phyloP scores from a whole-genome alignment of 2,329 filamentous ascomycete genomes.

The Pezicula radicicola region DNA sequence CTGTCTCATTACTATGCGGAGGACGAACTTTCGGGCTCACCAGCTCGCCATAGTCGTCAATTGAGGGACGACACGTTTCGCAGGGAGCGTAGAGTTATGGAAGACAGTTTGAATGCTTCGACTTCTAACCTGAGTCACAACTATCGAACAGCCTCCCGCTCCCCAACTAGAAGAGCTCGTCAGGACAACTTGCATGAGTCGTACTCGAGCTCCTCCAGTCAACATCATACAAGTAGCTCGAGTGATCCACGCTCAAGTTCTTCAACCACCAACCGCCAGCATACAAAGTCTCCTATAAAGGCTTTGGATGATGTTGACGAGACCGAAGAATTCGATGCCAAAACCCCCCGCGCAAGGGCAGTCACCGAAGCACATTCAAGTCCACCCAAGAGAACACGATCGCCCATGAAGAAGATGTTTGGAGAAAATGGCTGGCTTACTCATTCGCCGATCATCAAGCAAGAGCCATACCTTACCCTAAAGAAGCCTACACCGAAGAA shows the following conservation, averaged over 20 bases:
- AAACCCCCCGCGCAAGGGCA: neutral
- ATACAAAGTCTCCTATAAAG: constrained; percentile 15
- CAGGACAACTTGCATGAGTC: neutral
- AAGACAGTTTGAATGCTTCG: no score
- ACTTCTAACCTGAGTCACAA: no score
- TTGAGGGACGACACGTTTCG: no score
- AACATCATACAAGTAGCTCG: neutral
- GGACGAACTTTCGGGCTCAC: neutral
- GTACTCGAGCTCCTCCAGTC: neutral
- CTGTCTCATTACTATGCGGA: constrained; percentile 4
- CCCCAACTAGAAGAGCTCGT: neutral
- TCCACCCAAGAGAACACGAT: constrained; percentile 23
- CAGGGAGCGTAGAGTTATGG: no score
- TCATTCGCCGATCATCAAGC: constrained; percentile 9
- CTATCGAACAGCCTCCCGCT: neutral
- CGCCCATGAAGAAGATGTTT: constrained; percentile 31
- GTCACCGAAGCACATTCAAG: neutral
- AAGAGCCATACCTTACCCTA: neutral
- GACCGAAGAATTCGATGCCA: constrained; percentile 11
- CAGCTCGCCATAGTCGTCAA: constrained; percentile 3
- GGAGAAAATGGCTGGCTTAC: constrained; percentile 29
- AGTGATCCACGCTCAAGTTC: neutral
- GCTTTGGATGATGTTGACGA: constrained; percentile 14
- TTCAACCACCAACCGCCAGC: constrained; percentile 4
- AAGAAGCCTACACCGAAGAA: constrained; percentile 16